phyloP scores from a whole-genome alignment of 23 red algal genomes.

The Pyropia yezoensis region DNA sequence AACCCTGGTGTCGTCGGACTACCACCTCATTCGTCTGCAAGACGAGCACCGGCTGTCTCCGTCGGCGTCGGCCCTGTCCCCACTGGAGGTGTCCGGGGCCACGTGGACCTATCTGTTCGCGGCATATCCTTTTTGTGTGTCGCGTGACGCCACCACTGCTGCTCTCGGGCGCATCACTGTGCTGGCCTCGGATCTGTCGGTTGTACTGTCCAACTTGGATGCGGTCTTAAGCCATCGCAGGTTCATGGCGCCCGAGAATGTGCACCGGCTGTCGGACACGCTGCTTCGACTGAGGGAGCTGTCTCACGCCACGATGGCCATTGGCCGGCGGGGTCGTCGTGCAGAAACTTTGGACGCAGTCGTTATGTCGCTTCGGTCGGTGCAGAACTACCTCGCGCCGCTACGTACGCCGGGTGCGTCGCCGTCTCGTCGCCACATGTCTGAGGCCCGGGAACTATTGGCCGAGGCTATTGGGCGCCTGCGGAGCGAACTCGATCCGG shows the following conservation, averaged over 20 bases:
- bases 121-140: constrained; percentile 73
- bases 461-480: constrained; percentile 22
- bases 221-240: constrained; percentile 36
- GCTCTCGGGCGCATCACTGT: constrained; percentile 74
- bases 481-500: constrained; percentile 56
- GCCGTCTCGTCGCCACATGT: constrained; percentile 22
- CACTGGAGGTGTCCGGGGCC: constrained; percentile 38
- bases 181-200: constrained; percentile 51
- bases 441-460: constrained; percentile 17
- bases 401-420: constrained; percentile 30
- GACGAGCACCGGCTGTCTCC: constrained; percentile 69
- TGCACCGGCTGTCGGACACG: constrained; percentile 45
- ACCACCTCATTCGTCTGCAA: constrained; percentile 80
- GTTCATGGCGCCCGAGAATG: constrained; percentile 51
- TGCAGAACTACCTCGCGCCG: constrained; percentile 44
- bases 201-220: constrained; percentile 52
- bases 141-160: constrained; percentile 55
- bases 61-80: constrained; percentile 40
- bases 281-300: constrained; percentile 54
- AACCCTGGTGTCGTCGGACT: constrained; percentile 70
- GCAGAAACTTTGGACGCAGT: constrained; percentile 51
- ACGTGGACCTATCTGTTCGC: constrained; percentile 69
- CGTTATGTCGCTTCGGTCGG: constrained; percentile 51
- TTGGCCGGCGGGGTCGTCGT: constrained; percentile 12
- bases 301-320: constrained; percentile 41